Conservation (phyloP, 805 yeast species). For the Kodamaea restingae region DNA sequence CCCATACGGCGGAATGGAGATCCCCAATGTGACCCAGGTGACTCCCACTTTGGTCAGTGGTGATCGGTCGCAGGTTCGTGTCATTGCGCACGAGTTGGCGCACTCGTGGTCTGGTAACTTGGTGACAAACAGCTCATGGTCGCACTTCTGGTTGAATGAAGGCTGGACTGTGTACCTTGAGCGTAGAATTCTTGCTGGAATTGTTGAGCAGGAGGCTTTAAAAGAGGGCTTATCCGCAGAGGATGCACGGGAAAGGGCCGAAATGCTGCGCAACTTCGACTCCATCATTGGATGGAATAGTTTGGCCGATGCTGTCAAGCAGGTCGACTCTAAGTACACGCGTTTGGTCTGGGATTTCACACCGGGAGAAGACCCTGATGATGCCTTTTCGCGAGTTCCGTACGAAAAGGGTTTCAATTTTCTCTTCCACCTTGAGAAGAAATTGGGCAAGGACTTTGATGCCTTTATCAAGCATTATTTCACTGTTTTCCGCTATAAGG, state of each 20-base stretch:
- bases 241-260: slow-evolving; percentile 50
- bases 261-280: slow-evolving; percentile 69
- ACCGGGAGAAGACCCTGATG: slow-evolving; percentile 65
- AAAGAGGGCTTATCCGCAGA: slow-evolving; percentile 10
- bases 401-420: slow-evolving; percentile 88
- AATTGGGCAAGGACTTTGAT: slow-evolving; percentile 24
- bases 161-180: slow-evolving; percentile 95
- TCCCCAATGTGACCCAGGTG: slow-evolving; percentile 85
- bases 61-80: slow-evolving; percentile 82
- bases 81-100: slow-evolving; percentile 88
- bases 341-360: slow-evolving; percentile 65
- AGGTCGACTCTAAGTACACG: slow-evolving; percentile 44
- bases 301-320: slow-evolving; percentile 58
- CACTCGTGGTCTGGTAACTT: slow-evolving; percentile 93
- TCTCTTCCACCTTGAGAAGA: slow-evolving; percentile 24
- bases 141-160: slow-evolving; percentile 91
- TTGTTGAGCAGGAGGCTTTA: slow-evolving; percentile 29
- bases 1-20: slow-evolving; percentile 96
- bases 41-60: slow-evolving; percentile 86
- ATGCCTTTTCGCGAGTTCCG: slow-evolving; percentile 82
- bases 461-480: slow-evolving; percentile 28
- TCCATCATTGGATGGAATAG: slow-evolving; percentile 90
- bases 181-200: slow-evolving; percentile 69
- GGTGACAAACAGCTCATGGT: slow-evolving; percentile 89
- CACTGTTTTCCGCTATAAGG: slow-evolving; percentile 23